Base-by-base conservation (phyloP, 768 basidiomycete species). In the Filobasidium floriforme region DNA sequence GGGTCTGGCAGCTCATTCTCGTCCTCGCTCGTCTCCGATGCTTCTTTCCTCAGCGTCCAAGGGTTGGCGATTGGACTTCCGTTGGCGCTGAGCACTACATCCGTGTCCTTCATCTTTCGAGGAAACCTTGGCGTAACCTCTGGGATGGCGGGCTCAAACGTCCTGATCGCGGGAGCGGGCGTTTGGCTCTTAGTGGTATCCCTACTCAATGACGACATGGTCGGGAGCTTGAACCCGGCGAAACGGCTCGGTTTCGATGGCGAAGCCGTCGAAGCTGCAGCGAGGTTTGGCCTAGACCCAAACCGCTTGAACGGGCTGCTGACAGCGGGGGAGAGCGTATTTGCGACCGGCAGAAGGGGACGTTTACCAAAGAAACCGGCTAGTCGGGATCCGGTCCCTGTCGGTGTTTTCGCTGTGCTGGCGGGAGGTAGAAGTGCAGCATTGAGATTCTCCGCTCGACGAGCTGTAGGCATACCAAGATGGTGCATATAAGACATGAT, bases 21-120 rank as follows among this genome's bases (percentile, higher is more conserved):
- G 46, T 73, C 68, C 9, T 69, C 67, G 32, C 52, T 64, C 67
- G 41, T 87, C 65, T 32, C 32, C 60, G 1, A 51, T 57, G 1
- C 22, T 44, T 18, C 62, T 37, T 59, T 26, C 19, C 43, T 61
- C 43, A 9, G 24, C 44, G 12, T 64, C 63, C 68, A 88, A 0
- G 89, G 89, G 74, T 90, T 90, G 19, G 86, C 85, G 19, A 91
- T 82, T 0, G 90, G 90, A 0, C 88, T 89, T 4, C 90, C 90
- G 67, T 92, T 91, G 22, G 88, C 77, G 72, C 89, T 89, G 60
- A 90, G 81, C 84, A 90, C 85, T 72, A 82, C 85, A 77, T 92
- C 90, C 72, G 89, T 85, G 69, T 82, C 84, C 49, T 87, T 84
- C 12, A 88, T 87, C 74, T 86, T 81, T 28, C 89, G 85, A 57